Percentiles rank a stretch among this genome's conserved stretches.
Evolutionary conservation across 148 eudicot species (phyloP).

Genomic region (Cornus suecica): DNA sequence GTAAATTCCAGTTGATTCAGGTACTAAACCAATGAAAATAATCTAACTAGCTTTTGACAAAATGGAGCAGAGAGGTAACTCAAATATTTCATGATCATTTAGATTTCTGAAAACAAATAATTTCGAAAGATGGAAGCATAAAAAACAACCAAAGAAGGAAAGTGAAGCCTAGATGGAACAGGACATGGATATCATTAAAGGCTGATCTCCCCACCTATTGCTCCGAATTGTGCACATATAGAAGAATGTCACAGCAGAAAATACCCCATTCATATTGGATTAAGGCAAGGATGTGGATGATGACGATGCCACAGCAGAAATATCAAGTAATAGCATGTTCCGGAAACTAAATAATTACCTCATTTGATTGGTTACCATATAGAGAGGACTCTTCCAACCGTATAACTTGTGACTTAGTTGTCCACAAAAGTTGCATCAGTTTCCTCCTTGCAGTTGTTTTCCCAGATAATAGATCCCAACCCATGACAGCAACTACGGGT

Average conservation of each 20-base stretch:
- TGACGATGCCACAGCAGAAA: background rate
- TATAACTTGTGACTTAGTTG: slow-evolving; percentile 74
- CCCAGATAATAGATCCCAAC: slow-evolving; percentile 93
- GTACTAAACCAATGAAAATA: background rate
- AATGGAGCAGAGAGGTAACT: background rate
- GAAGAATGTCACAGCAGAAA: background rate
- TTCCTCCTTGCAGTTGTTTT: slow-evolving; percentile 73
- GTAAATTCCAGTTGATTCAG: background rate
- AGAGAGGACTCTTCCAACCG: slow-evolving; percentile 70
- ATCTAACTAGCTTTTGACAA: background rate
- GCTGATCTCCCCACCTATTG: background rate
- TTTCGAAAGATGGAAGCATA: background rate
- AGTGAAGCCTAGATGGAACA: background rate
- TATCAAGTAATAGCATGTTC: background rate
- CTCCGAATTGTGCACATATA: background rate
- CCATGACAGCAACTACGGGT: slow-evolving; percentile 91
- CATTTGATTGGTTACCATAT: slow-evolving; percentile 65
- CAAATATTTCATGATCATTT: background rate
- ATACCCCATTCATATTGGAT: background rate
- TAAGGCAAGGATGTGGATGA: too few species aligned
- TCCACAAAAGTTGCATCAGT: slow-evolving; percentile 87
- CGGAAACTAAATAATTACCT: slow-evolving; percentile 46
- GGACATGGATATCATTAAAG: background rate
- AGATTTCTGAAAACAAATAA: background rate
- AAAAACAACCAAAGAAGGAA: background rate